Evolutionary conservation across 2,329 filamentous ascomycete genomes (phyloP), one percentile per base, ranked within the genome.

Genomic region (Microdochium trichocladiopsis): DNA sequence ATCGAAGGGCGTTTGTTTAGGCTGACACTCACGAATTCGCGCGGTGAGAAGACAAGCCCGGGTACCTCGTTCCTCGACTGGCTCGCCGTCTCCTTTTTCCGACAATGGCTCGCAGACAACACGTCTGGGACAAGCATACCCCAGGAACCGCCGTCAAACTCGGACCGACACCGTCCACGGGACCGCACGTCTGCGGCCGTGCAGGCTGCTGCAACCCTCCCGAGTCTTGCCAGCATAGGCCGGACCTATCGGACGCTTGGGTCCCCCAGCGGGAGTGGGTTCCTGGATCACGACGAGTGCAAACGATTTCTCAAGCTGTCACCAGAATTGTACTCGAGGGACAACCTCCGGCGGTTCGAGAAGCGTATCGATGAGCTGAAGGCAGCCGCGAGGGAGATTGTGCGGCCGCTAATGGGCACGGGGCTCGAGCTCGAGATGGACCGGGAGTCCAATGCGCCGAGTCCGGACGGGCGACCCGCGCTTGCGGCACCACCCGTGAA

Each of bases 21-120:
- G 11, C 74, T 96, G 6, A 89, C 80, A 1, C 77, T 96, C 9
- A 88, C 84, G 3, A 96, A 88, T 21, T 81, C 83, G 11, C 77
- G 86, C 56, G 93, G 92, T 51, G 91, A 96, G 65, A 82, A 90
- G 51, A 88, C 96, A 47, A 86, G 79, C 2, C 93, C 93, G 0
- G 75, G 77, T 21, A 94, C 86, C 49, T 84, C 84, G 51, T 96
- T 92, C 66, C 76, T 96, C 22, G 90, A 95, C 69, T 96, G 92
- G 92, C 80, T 96, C 6, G 90, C 84, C 18, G 83, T 96, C 49
- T 89, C 83, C 43, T 75, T 96, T 12, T 97, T 96, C 71, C 82
- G 93, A 3, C 90, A 96, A 68, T 96, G 92, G 91, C 77, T 96
- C 6, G 90, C 90, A 3, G 92, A 96, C 61, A 93, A 91, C 67